Conservation (phyloP, 805 yeast species). For the Kodamaea lidongshanica region DNA sequence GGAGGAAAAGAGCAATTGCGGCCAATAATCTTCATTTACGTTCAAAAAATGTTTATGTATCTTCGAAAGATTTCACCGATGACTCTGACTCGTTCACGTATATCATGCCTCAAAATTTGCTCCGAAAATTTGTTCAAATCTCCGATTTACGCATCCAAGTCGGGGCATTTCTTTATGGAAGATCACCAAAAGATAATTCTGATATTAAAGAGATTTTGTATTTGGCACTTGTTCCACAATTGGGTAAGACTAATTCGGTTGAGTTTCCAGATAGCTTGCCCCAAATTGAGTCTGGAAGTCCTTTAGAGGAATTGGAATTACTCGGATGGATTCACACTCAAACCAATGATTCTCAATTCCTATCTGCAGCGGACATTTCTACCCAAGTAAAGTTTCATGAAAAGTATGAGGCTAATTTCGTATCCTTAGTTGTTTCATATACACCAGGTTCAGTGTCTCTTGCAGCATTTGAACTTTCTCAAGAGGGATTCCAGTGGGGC, state of each 20-base stretch:
- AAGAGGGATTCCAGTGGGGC: slow-evolving; percentile 80
- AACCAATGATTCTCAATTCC: slow-evolving; percentile 52
- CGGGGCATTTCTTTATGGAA: slow-evolving; percentile 76
- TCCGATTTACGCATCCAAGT: slow-evolving; percentile 78
- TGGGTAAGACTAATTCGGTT: slow-evolving; percentile 64
- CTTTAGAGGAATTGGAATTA: slow-evolving; percentile 52
- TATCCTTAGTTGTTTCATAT: slow-evolving; percentile 62
- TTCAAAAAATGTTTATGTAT: slow-evolving; percentile 62
- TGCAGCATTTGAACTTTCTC: slow-evolving; percentile 54
- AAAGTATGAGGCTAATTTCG: slow-evolving; percentile 29
- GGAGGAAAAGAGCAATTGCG: slow-evolving; percentile 85
- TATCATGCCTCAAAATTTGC: slow-evolving; percentile 74
- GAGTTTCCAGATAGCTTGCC: slow-evolving; percentile 51
- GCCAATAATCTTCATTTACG: slow-evolving; percentile 67
- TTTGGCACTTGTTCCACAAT: slow-evolving; percentile 80
- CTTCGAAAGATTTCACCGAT: slow-evolving; percentile 47
- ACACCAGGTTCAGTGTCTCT: slow-evolving; percentile 82
- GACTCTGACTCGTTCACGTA: slow-evolving; percentile 58
- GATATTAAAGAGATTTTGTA: slow-evolving; percentile 73
- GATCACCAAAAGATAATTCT: slow-evolving; percentile 64
- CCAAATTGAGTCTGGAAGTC: slow-evolving; percentile 23
- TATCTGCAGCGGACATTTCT: slow-evolving; percentile 68
- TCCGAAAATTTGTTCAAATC: slow-evolving; percentile 70
- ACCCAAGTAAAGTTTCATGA: slow-evolving; percentile 44
- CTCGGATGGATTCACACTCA: slow-evolving; percentile 96